phyloP scores from a whole-genome alignment of 305 asterid genomes.

The Solanum hybrid region DNA sequence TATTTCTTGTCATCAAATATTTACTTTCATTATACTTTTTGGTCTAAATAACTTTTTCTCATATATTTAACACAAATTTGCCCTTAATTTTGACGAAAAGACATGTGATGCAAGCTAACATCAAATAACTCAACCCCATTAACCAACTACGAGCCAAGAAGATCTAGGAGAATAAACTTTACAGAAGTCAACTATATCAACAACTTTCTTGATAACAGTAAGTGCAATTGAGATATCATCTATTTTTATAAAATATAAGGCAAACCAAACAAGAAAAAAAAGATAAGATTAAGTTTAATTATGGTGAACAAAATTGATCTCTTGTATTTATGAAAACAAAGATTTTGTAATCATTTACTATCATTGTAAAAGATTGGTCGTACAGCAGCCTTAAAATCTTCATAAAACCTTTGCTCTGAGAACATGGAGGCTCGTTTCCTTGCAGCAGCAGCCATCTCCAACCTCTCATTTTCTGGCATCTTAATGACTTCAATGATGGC shows the following conservation, averaged over 20 bases:
- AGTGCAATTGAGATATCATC: background rate
- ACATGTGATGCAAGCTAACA: background rate
- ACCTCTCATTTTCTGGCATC: slow-evolving; percentile 54
- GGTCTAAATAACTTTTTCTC: background rate
- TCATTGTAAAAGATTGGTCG: slow-evolving; percentile 29
- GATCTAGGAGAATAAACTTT: background rate
- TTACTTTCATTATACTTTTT: background rate
- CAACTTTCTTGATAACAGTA: background rate
- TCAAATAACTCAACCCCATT: background rate
- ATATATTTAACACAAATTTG: too few species aligned
- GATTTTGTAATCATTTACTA: background rate
- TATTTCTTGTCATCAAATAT: background rate
- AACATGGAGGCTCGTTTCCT: slow-evolving; percentile 65
- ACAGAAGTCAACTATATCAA: background rate
- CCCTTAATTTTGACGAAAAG: background rate
- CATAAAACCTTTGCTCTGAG: slow-evolving; percentile 66
- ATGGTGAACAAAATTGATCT: background rate
- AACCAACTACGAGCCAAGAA: background rate
- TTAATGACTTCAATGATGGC: slow-evolving; percentile 43
- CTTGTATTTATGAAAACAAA: background rate
- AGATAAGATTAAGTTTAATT: background rate
- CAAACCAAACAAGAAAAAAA: background rate
- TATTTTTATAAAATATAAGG: background rate
- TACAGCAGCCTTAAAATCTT: slow-evolving; percentile 74
- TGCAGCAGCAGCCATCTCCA: slow-evolving; percentile 71